A percentile compares a stretch with the other conserved stretches of the same genome.
phyloP scores from a whole-genome alignment of 495 filamentous ascomycete genomes.

The Neohortaea acidophila region DNA sequence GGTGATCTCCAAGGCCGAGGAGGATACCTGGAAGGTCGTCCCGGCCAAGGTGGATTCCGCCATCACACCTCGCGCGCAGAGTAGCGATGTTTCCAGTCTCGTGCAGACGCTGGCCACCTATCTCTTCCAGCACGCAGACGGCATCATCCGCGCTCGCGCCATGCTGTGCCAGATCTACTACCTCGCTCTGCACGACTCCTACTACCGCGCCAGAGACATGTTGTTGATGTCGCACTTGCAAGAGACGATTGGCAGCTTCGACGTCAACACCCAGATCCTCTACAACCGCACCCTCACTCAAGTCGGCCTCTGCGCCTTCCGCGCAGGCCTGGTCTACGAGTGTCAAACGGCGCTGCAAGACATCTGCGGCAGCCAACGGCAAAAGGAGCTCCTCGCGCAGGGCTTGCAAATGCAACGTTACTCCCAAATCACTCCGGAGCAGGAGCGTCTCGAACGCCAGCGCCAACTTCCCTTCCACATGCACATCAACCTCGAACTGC shows the following conservation, averaged over 20 bases:
- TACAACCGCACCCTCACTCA: slow-evolving; percentile 98
- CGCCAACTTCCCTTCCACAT: slow-evolving; percentile 97
- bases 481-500: slow-evolving; percentile 97
- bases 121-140: slow-evolving; percentile 82
- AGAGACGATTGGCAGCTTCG: slow-evolving; percentile 87
- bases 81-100: slow-evolving; percentile 51
- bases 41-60: slow-evolving; percentile 54
- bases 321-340: slow-evolving; percentile 89
- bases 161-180: slow-evolving; percentile 99
- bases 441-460: slow-evolving; percentile 90
- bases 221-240: slow-evolving; percentile 99
- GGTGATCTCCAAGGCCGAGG: slow-evolving; percentile 83
- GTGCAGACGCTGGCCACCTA: slow-evolving; percentile 86
- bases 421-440: slow-evolving; percentile 86
- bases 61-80: slow-evolving; percentile 56
- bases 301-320: slow-evolving; percentile 96
- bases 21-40: slow-evolving; percentile 77
- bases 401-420: slow-evolving; percentile 96
- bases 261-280: slow-evolving; percentile 91
- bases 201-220: slow-evolving; percentile 94
- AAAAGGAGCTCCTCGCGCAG: slow-evolving; percentile 96
- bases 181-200: slow-evolving; percentile 89
- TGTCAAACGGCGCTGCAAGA: slow-evolving; percentile 93
- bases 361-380: slow-evolving; percentile 88
- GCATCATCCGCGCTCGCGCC: slow-evolving; percentile 86